Conservation (phyloP, 2,329 filamentous ascomycete genomes). For the Huntiella moniliformis region DNA sequence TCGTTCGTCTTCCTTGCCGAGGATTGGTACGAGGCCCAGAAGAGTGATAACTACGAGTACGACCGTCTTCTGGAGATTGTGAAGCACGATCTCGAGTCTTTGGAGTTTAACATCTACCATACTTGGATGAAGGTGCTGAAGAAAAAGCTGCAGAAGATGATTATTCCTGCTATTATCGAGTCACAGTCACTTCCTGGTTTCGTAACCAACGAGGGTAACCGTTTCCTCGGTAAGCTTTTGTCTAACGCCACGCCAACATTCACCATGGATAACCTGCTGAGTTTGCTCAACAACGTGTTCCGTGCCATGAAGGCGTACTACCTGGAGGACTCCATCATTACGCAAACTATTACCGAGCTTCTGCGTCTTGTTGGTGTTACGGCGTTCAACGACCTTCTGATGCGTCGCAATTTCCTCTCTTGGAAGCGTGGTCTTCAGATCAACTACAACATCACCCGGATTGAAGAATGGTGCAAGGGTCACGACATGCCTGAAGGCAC, state of each 20-base stretch:
- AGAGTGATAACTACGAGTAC: conserved; percentile 98
- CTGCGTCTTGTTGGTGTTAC: conserved; percentile 87
- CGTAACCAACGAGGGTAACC: conserved; percentile 94
- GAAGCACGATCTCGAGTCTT: conserved; percentile 92
- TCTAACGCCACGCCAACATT: conserved; percentile 83
- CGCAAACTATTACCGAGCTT: conserved; percentile 85
- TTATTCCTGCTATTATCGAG: conserved; percentile 96
- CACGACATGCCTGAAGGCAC: conserved; percentile 99
- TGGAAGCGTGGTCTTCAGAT: conserved; percentile 99
- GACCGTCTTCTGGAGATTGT: conserved; percentile 94
- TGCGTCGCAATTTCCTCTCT: conserved; percentile 94
- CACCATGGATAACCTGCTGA: conserved; percentile 97
- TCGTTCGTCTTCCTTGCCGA: conserved; percentile 98
- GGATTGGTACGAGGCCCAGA: conserved; percentile 98
- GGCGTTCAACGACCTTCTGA: conserved; percentile 92
- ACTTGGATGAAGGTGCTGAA: conserved; percentile 99
- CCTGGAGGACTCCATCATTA: conserved; percentile 88
- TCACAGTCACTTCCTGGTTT: conserved; percentile 96
- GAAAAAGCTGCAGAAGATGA: conserved; percentile 99
- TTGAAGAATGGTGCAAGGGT: conserved; percentile 99
- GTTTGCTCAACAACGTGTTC: conserved; percentile 89
- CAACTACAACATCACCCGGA: conserved; percentile 99
- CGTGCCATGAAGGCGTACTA: conserved; percentile 99
- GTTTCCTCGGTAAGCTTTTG: conserved; percentile 92
- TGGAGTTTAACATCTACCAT: conserved; percentile 99